These are phyloP conservation scores for Candida methanosorbosa DNA, from an alignment of 805 yeast species.

Conservation along the genomic window DNA sequence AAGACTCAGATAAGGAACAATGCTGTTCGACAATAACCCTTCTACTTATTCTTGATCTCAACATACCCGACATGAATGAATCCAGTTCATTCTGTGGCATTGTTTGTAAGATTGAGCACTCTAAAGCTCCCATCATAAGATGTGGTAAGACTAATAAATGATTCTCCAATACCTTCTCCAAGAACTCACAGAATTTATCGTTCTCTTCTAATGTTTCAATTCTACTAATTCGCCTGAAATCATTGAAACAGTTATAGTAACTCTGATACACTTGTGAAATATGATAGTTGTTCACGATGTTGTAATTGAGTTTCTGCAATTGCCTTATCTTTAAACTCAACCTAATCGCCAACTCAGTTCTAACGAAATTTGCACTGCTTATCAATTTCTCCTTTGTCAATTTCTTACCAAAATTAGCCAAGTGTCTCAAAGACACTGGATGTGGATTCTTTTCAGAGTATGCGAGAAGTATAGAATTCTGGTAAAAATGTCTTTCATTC, in stretches of 20 bases:
- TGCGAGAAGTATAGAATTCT: constrained; percentile 55
- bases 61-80: constrained; percentile 61
- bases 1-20: constrained; percentile 64
- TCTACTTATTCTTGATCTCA: constrained; percentile 82
- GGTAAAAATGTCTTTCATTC: constrained; percentile 75
- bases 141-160: constrained; percentile 81
- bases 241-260: constrained; percentile 81
- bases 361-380: constrained; percentile 80
- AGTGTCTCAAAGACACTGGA: constrained; percentile 83
- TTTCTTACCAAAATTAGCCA: constrained; percentile 82
- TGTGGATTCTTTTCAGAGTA: constrained; percentile 66
- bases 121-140: constrained; percentile 87
- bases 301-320: constrained; percentile 72
- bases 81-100: constrained; percentile 63
- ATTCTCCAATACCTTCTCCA: constrained; percentile 61
- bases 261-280: constrained; percentile 77
- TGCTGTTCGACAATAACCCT: constrained; percentile 91
- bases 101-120: constrained; percentile 51
- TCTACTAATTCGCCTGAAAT: constrained; percentile 64
- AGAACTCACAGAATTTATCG: constrained; percentile 55
- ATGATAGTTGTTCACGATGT: constrained; percentile 78
- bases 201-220: constrained; percentile 71
- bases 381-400: constrained; percentile 71
- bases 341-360: constrained; percentile 77
- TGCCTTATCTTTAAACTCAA: constrained; percentile 74